These are phyloP conservation scores for Cyclotella baltica DNA, from an alignment of 108 stramenopile species.

Conservation along the genomic window DNA sequence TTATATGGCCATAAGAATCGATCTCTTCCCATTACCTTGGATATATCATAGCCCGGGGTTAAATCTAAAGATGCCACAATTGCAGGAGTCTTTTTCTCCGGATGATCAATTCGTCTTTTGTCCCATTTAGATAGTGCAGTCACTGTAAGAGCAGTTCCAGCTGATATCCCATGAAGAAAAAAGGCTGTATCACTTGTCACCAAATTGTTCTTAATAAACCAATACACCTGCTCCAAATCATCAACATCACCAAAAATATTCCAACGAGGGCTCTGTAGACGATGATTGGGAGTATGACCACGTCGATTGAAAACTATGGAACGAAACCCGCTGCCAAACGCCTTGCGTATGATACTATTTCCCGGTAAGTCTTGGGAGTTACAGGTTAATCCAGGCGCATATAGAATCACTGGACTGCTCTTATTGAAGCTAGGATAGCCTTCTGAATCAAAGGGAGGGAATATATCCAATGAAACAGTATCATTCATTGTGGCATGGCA, in stretches of 20 bases:
- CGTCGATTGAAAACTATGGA: conserved; percentile 61
- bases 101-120: conserved; percentile 30
- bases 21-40: conserved; percentile 40
- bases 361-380: conserved; percentile 60
- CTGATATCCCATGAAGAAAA: conserved; percentile 60
- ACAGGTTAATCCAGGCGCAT: conserved; percentile 55
- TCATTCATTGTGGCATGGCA: conserved; percentile 39
- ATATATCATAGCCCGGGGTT: conserved; percentile 60
- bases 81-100: conserved; percentile 34
- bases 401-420: conserved; percentile 58
- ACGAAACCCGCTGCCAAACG: conserved; percentile 54
- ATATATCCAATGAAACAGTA: conserved; percentile 54
- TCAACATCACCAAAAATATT: conserved; percentile 70
- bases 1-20: conserved; percentile 61
- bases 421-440: conserved; percentile 37
- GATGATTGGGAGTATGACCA: conserved; percentile 45
- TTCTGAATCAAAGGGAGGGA: conserved; percentile 47
- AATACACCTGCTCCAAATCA: conserved; percentile 64
- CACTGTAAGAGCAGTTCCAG: conserved; percentile 54
- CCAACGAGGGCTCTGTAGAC: conserved; percentile 51
- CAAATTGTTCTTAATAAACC: conserved; percentile 47
- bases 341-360: conserved; percentile 51
- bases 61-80: conserved; percentile 53
- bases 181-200: conserved; percentile 47
- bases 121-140: conserved; percentile 55